Conservation (phyloP, 169 alveolate genomes). For the Theileria sp. region DNA sequence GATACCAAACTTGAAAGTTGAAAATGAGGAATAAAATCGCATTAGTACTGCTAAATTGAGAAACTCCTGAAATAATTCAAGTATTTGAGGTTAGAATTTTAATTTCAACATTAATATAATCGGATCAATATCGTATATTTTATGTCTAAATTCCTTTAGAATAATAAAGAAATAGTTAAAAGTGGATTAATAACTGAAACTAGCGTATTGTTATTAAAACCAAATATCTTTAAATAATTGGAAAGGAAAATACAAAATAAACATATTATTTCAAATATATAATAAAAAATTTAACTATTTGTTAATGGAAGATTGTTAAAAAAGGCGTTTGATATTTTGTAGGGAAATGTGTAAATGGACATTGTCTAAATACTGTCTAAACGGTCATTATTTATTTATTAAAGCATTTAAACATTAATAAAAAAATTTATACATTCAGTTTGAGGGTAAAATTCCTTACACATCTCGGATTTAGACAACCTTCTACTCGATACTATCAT, state of each 20-base stretch:
- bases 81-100: no score
- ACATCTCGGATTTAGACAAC: neutral
- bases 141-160: neutral
- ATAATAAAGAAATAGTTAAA: neutral
- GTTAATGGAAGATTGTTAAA: neutral
- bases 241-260: neutral
- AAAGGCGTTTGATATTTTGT: neutral
- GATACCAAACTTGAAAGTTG: slow-evolving; percentile 30
- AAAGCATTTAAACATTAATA: neutral
- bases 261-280: neutral
- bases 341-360: neutral
- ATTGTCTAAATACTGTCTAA: neutral
- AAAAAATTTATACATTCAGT: neutral
- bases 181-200: neutral
- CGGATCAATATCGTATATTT: neutral
- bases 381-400: neutral
- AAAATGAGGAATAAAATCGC: neutral
- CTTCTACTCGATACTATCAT: neutral
- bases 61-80: neutral
- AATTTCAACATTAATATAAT: neutral
- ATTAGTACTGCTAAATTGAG: neutral
- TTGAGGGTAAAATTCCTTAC: neutral
- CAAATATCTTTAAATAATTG: no score
- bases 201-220: neutral
- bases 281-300: no score